Percentiles rank a stretch among this genome's conserved stretches.
Evolutionary conservation across 805 yeast species (phyloP).

Genomic region (Saturnispora kantuleensis): DNA sequence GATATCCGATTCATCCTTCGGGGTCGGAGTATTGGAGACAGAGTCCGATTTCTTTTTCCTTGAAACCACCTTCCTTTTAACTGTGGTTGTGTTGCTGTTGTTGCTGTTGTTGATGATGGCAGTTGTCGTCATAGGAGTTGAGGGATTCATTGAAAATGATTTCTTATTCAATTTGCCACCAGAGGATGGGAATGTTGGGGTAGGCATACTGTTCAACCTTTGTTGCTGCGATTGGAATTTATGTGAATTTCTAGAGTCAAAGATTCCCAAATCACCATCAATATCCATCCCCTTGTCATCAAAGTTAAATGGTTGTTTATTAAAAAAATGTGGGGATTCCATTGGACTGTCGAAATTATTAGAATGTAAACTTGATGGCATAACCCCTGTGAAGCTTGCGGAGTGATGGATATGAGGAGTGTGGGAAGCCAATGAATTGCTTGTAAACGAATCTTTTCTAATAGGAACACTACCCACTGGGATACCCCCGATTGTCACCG

Average conservation of each 20-base stretch:
- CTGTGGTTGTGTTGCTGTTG: neutral
- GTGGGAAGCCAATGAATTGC: constrained; percentile 4
- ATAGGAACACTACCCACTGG: constrained; percentile 7
- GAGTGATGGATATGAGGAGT: constrained; percentile 3
- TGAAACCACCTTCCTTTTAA: neutral
- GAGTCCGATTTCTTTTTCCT: constrained; percentile 2
- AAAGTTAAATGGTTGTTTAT: constrained; percentile 9
- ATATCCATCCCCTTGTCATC: constrained; percentile 16
- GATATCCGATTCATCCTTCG: constrained; percentile 13
- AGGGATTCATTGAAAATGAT: neutral
- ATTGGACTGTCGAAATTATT: constrained; percentile 17
- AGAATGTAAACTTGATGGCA: constrained; percentile 6
- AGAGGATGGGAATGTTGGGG: neutral
- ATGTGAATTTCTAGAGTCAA: constrained; percentile 11
- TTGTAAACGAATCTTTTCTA: constrained; percentile 6
- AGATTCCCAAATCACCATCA: constrained; percentile 24
- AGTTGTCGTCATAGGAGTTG: neutral
- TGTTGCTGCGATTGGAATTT: constrained; percentile 5
- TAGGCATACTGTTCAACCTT: neutral
- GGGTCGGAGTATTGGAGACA: constrained; percentile 2
- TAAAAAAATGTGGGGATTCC: constrained; percentile 14
- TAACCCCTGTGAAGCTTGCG: constrained; percentile 2
- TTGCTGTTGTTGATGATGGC: neutral
- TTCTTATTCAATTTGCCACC: neutral
- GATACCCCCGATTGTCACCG: constrained; percentile 6